Evolutionary conservation across 129 eudicot genomes (phyloP).

Genomic region (Centaurea solstitialis): DNA sequence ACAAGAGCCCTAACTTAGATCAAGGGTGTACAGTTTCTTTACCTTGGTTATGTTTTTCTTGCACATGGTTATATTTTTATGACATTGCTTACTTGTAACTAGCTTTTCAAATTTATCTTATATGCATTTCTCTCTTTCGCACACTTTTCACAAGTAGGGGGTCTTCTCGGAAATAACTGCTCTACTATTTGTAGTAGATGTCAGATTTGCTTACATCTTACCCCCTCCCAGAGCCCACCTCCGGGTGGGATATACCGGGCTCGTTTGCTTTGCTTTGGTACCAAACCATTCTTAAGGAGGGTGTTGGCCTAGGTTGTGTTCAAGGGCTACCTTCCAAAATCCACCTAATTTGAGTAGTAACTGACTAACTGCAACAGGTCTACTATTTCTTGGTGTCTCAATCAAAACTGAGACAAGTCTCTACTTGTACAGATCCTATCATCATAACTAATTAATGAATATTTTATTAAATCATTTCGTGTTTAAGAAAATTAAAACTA

Average conservation of each 20-base stretch:
- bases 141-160: neutral
- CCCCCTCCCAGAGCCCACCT: neutral
- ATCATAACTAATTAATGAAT: neutral
- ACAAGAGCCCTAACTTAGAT: neutral
- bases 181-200: neutral
- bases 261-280: neutral
- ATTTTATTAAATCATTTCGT: too few species aligned
- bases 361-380: neutral
- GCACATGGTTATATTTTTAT: neutral
- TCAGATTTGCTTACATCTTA: neutral
- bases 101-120: neutral
- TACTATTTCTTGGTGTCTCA: too few species aligned
- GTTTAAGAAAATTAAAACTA: too few species aligned
- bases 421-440: neutral
- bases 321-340: neutral
- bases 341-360: neutral
- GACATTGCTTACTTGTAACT: neutral
- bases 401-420: too few species aligned
- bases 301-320: neutral
- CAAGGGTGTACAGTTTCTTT: neutral
- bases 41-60: neutral
- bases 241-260: neutral
- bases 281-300: neutral
- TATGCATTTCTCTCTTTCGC: neutral
- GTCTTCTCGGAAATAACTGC: neutral